phyloP scores from a whole-genome alignment of 495 filamentous ascomycete genomes.

The Xylaria telfairii region DNA sequence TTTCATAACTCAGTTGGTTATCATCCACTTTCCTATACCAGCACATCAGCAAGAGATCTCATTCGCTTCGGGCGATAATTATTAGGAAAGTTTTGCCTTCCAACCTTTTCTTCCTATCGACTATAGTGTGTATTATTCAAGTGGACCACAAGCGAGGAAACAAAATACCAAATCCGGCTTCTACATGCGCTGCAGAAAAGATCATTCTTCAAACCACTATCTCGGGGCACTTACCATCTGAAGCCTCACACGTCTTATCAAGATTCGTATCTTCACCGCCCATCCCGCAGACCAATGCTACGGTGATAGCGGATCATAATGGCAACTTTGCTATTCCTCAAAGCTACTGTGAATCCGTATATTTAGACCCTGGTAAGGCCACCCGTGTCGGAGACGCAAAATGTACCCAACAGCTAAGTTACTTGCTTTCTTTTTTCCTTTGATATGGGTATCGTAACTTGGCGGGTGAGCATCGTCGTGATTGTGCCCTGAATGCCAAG shows the following conservation, averaged over 20 bases:
- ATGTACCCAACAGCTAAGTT: neutral
- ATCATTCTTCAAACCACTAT: neutral
- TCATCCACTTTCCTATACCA: neutral
- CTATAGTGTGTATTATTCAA: neutral
- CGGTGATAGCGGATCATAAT: conserved; percentile 20
- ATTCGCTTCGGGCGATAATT: neutral
- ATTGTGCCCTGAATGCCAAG: neutral
- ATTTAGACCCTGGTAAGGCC: neutral
- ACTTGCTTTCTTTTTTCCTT: neutral
- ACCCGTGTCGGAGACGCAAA: neutral
- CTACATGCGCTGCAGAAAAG: neutral
- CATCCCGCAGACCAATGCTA: conserved; percentile 13
- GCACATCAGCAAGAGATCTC: neutral
- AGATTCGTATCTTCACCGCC: conserved; percentile 12
- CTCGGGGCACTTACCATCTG: neutral
- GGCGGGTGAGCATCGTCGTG: neutral
- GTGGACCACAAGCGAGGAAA: neutral
- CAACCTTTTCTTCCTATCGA: neutral
- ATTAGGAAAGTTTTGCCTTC: neutral
- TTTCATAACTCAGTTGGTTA: conserved; percentile 28
- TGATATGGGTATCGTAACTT: neutral
- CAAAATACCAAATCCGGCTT: neutral
- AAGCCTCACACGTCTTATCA: conserved; percentile 13
- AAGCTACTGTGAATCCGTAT: neutral
- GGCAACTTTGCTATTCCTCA: neutral